Percentiles rank a stretch among this genome's conserved stretches.
Evolutionary conservation across 108 stramenopile genomes (phyloP).

Genomic region (Skeletonema tropicum): DNA sequence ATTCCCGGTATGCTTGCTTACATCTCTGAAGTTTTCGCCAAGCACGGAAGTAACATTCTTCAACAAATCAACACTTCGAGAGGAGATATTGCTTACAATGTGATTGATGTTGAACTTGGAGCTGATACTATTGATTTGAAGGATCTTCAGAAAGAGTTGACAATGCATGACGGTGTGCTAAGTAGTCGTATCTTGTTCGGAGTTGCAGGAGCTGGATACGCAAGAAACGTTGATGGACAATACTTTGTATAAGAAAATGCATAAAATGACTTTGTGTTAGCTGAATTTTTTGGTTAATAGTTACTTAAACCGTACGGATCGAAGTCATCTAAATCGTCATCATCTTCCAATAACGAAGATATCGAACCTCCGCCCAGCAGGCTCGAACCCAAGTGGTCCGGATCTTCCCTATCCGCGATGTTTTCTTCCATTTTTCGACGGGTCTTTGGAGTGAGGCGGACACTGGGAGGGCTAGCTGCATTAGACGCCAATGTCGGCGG

Average conservation of each 20-base stretch:
- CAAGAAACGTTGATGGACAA: conserved; percentile 85
- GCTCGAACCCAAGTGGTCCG: not conserved
- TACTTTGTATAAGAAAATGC: conserved; percentile 74
- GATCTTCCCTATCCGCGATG: not conserved
- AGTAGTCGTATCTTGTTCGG: conserved; percentile 80
- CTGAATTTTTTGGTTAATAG: conserved; percentile 28
- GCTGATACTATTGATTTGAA: conserved; percentile 73
- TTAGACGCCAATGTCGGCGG: not conserved
- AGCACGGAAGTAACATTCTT: conserved; percentile 78
- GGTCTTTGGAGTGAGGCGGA: conserved; percentile 4
- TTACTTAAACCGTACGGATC: conserved; percentile 80
- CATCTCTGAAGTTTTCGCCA: conserved; percentile 84
- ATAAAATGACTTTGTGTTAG: not conserved
- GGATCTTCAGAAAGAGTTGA: conserved; percentile 84
- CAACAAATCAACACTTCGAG: conserved; percentile 93
- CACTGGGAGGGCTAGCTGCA: conserved; percentile 12
- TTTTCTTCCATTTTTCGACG: not conserved
- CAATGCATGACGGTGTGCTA: conserved; percentile 87
- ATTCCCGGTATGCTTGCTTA: conserved; percentile 85
- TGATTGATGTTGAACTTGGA: conserved; percentile 82
- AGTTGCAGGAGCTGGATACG: conserved; percentile 79
- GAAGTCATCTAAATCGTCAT: conserved; percentile 75
- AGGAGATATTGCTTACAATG: conserved; percentile 91
- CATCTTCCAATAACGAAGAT: conserved; percentile 34
- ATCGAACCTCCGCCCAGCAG: conserved; percentile 1